These are phyloP conservation scores for Saccharomycopsis sp. DNA, from an alignment of 805 yeast genomes.

Conservation along the genomic window DNA sequence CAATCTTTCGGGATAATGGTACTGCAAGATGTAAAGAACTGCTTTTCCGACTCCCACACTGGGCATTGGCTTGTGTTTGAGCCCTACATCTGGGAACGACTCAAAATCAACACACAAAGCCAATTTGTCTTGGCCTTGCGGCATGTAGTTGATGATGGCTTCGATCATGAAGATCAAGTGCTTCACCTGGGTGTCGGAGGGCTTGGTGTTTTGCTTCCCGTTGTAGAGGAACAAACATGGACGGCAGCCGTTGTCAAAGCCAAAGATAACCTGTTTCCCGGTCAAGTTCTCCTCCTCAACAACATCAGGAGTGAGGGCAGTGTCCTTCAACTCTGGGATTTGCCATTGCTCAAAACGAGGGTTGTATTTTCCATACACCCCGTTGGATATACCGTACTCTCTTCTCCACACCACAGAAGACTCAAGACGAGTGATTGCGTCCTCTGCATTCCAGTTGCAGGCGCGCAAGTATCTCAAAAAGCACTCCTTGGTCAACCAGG, in stretches of 20 bases:
- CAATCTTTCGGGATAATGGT: constrained; percentile 53
- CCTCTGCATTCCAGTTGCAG: constrained; percentile 41
- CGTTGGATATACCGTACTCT: constrained; percentile 35
- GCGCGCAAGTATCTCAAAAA: constrained; percentile 46
- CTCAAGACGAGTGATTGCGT: constrained; percentile 39
- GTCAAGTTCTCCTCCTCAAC: constrained; percentile 44
- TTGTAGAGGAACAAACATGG: constrained; percentile 47
- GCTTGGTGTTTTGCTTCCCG: constrained; percentile 49
- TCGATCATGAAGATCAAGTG: constrained; percentile 54
- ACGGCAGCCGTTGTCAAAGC: constrained; percentile 47
- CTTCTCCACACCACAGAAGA: constrained; percentile 51
- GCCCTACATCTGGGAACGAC: constrained; percentile 32
- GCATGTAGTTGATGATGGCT: constrained; percentile 44
- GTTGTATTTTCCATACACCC: constrained; percentile 15
- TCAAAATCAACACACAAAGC: constrained; percentile 52
- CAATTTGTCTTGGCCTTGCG: constrained; percentile 51
- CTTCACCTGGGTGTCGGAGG: constrained; percentile 47
- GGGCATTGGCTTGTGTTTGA: constrained; percentile 37
- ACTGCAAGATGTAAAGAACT: constrained; percentile 46
- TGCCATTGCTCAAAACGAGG: constrained; percentile 9
- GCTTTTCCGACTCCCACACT: constrained; percentile 43
- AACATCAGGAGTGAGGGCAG: constrained; percentile 34
- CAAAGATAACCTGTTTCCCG: constrained; percentile 48
- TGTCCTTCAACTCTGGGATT: constrained; percentile 25
- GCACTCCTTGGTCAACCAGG: constrained; percentile 44